Evolutionary conservation across 2,329 filamentous ascomycete genomes (phyloP).

Genomic region (Penicillium sp.): DNA sequence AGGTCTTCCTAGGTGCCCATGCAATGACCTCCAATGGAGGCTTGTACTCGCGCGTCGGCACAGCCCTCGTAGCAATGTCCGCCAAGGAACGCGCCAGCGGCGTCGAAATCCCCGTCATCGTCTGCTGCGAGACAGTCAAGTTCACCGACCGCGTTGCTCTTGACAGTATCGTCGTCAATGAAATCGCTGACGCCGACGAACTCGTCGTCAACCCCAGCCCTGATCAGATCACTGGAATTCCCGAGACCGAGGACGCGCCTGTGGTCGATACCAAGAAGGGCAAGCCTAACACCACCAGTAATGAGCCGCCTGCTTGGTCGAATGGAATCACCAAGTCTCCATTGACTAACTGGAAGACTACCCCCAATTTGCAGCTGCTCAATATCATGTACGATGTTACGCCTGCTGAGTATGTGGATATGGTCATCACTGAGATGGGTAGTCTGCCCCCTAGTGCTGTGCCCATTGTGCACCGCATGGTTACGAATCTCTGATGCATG

Average conservation of each 20-base stretch:
- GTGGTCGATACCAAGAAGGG: constrained; percentile 34
- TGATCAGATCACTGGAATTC: constrained; percentile 36
- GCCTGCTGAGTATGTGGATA: constrained; percentile 79
- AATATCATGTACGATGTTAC: constrained; percentile 93
- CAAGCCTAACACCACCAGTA: constrained; percentile 25
- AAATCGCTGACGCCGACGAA: constrained; percentile 78
- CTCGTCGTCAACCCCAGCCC: constrained; percentile 43
- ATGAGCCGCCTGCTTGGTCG: constrained; percentile 25
- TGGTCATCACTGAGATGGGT: constrained; percentile 89
- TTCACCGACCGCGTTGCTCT: constrained; percentile 88
- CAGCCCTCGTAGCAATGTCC: constrained; percentile 80
- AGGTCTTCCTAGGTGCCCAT: constrained; percentile 83
- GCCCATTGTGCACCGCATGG: constrained; percentile 68
- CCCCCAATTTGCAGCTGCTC: constrained; percentile 62
- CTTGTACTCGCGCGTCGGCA: constrained; percentile 84
- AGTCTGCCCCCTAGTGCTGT: constrained; percentile 84
- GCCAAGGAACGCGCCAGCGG: constrained; percentile 62
- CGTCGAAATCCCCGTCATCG: constrained; percentile 76
- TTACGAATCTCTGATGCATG: constrained; percentile 40
- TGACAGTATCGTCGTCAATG: constrained; percentile 92
- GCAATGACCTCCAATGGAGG: constrained; percentile 95
- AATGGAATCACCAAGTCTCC: constrained; percentile 33
- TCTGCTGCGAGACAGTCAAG: constrained; percentile 93
- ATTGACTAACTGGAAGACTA: constrained; percentile 59
- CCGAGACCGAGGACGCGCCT: constrained; percentile 25